A percentile compares a stretch with the other conserved stretches of the same genome.
These are phyloP conservation scores for Nemania sp. DNA, from an alignment of 2,329 filamentous ascomycete genomes.

Conservation along the genomic window DNA sequence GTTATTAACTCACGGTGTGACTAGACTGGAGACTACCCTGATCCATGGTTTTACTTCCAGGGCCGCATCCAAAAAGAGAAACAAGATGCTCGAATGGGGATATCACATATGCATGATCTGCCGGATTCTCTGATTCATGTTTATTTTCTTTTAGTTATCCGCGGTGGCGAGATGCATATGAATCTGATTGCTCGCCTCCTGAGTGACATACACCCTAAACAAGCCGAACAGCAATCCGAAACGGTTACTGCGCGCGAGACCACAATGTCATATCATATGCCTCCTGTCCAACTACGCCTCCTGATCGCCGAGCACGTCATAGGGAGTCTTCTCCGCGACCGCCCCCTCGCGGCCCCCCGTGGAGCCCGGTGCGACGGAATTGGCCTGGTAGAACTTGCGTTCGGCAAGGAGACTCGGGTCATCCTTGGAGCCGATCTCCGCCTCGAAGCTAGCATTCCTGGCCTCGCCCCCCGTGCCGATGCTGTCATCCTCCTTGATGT, in stretches of 20 bases:
- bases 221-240: no score
- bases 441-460: conserved; percentile 45
- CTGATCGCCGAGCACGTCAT: conserved; percentile 30
- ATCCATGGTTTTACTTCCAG: background rate
- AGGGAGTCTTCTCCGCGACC: conserved; percentile 32
- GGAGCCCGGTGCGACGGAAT: conserved; percentile 61
- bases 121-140: no score
- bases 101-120: no score
- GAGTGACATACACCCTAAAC: no score
- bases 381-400: conserved; percentile 48
- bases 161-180: no score
- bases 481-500: conserved; percentile 45
- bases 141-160: no score
- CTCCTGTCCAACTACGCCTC: conserved; percentile 23
- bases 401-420: conserved; percentile 55
- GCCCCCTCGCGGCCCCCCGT: conserved; percentile 52
- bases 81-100: no score
- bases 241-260: no score
- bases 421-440: conserved; percentile 51
- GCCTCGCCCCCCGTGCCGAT: conserved; percentile 45
- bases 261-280: background rate
- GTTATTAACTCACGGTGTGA: no score
- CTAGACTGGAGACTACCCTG: no score
- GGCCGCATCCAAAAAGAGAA: no score
- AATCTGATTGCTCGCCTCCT: no score